These are phyloP conservation scores for Amphibolis antarctica DNA, from an alignment of 106 monocot genomes.

Conservation along the genomic window DNA sequence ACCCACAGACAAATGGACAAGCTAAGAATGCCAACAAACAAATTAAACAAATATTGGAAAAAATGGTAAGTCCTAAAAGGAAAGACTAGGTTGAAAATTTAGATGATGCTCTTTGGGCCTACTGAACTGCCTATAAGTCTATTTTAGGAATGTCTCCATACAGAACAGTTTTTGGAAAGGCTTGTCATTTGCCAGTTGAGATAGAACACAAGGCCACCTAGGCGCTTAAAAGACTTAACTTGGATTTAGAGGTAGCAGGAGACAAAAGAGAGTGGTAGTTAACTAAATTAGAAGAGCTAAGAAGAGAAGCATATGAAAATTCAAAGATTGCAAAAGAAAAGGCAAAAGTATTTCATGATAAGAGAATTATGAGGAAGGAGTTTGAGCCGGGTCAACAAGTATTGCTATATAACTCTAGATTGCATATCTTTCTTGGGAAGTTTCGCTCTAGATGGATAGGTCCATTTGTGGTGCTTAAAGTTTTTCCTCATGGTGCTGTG, in stretches of 20 bases:
- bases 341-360: too few species aligned
- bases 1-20: background rate
- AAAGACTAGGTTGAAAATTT: background rate
- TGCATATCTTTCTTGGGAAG: too few species aligned
- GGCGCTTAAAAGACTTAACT: background rate
- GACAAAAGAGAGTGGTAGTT: too few species aligned
- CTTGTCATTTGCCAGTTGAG: background rate
- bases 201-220: background rate
- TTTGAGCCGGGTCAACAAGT: too few species aligned
- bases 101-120: conserved; percentile 9
- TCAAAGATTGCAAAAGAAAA: too few species aligned
- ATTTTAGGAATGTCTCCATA: background rate
- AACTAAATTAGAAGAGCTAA: background rate
- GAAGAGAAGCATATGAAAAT: too few species aligned
- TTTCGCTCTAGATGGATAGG: too few species aligned
- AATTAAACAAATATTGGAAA: conserved; percentile 6
- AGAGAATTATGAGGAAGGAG: too few species aligned
- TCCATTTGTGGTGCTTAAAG: too few species aligned
- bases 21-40: background rate
- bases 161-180: background rate
- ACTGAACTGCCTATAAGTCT: background rate
- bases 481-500: too few species aligned
- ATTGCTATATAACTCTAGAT: too few species aligned
- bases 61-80: background rate
- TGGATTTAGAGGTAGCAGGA: background rate